Evolutionary conservation across 2,329 filamentous ascomycete species (phyloP).

Genomic region (Penicillium occitanis): DNA sequence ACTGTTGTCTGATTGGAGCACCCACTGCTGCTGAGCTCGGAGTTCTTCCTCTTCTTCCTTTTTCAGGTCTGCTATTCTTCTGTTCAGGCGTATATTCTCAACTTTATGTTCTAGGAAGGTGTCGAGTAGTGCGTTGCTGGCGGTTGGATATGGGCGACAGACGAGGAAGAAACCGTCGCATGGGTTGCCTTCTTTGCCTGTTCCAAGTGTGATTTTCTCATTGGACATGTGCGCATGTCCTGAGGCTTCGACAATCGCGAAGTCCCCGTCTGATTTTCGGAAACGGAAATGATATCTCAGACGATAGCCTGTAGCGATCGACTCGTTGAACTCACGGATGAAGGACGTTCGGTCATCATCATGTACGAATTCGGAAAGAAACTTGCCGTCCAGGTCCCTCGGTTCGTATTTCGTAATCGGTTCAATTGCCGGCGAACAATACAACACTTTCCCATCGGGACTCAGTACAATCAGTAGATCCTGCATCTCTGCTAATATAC

Average conservation of each 20-base stretch:
- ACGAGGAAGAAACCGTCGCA: constrained; percentile 94
- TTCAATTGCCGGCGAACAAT: constrained; percentile 77
- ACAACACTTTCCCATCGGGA: constrained; percentile 77
- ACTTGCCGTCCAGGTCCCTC: constrained; percentile 69
- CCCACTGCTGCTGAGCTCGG: constrained; percentile 20
- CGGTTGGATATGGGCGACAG: constrained; percentile 84
- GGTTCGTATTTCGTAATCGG: constrained; percentile 72
- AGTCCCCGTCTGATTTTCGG: constrained; percentile 69
- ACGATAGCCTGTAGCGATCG: constrained; percentile 75
- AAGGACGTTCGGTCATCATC: constrained; percentile 81
- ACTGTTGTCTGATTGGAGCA: constrained; percentile 53
- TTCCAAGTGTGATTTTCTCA: constrained; percentile 61
- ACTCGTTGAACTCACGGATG: constrained; percentile 83
- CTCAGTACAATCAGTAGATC: constrained; percentile 88
- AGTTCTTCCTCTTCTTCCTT: constrained; percentile 78
- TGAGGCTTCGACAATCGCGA: constrained; percentile 83
- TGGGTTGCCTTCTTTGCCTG: constrained; percentile 64
- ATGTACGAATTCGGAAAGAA: constrained; percentile 81
- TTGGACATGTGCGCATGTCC: constrained; percentile 85
- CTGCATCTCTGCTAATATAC: constrained; percentile 83
- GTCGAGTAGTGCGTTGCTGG: constrained; percentile 80
- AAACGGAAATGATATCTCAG: constrained; percentile 86
- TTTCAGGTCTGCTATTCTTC: constrained; percentile 80
- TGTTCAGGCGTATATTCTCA: constrained; percentile 83
- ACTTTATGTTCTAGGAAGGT: constrained; percentile 97